phyloP scores from a whole-genome alignment of 352 stramenopile genomes.

The Halophytophthora batemanensis region DNA sequence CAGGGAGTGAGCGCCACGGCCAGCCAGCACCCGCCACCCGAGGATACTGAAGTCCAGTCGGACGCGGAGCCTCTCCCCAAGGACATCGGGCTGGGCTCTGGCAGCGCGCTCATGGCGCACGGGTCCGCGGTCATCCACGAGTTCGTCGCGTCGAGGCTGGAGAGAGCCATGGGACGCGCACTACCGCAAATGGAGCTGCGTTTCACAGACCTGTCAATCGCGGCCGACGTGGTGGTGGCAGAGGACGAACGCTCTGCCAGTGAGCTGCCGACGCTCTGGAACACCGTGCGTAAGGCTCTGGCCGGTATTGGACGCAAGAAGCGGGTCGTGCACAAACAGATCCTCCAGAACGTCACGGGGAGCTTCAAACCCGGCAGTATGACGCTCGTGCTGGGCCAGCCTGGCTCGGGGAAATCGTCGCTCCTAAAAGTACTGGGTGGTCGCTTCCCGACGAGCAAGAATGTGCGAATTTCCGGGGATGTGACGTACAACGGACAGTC shows the following conservation, averaged over 20 bases:
- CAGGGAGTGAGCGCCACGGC: too few relatives aligned
- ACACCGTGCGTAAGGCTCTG: conserved; percentile 14
- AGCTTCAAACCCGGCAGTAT: conserved; percentile 31
- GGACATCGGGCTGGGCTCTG: background rate
- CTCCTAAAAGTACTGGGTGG: conserved; percentile 39
- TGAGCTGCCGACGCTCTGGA: conserved; percentile 26
- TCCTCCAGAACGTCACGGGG: conserved; percentile 32
- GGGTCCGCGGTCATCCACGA: conserved; percentile 14
- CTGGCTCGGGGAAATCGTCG: conserved; percentile 35
- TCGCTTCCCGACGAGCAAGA: conserved; percentile 26
- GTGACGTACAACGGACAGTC: conserved; percentile 36
- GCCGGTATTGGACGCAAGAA: conserved; percentile 13
- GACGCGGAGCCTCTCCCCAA: background rate
- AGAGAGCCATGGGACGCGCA: conserved; percentile 13
- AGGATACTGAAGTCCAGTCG: too few relatives aligned
- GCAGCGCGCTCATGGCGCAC: conserved; percentile 6
- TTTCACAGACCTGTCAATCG: conserved; percentile 17
- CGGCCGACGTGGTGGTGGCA: conserved; percentile 18
- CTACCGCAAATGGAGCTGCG: conserved; percentile 29
- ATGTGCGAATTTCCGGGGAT: conserved; percentile 20
- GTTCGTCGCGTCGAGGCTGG: conserved; percentile 12
- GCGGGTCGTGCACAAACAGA: conserved; percentile 23
- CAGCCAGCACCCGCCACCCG: too few relatives aligned
- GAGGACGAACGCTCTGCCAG: conserved; percentile 6
- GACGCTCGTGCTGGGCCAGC: conserved; percentile 43